Percentiles rank a stretch among this genome's conserved stretches.
Conservation (phyloP, 164 flowering plant genomes). For the Liriodendron chinense region DNA sequence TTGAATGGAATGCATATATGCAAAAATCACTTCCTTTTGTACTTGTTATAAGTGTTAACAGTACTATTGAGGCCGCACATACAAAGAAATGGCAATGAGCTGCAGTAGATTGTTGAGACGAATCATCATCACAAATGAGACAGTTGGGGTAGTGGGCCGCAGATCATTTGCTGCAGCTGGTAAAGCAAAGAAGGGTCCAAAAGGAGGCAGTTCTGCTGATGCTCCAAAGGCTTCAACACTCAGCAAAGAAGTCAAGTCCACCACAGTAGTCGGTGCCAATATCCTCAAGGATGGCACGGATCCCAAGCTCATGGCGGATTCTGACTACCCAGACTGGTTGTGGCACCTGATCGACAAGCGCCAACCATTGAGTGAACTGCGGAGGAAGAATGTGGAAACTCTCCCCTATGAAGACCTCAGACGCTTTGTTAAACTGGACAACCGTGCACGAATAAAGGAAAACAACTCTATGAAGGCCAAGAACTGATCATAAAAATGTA, state of each 20-base stretch:
- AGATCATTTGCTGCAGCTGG: conserved; percentile 36
- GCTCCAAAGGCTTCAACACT: conserved; percentile 59
- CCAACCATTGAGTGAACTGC: conserved; percentile 72
- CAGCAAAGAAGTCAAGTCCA: conserved; percentile 75
- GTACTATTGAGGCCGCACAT: conserved; percentile 19
- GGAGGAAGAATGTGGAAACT: conserved; percentile 59
- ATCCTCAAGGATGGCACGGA: conserved; percentile 81
- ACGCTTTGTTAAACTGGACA: conserved; percentile 83
- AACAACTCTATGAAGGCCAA: conserved; percentile 72
- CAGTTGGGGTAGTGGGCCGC: conserved; percentile 24
- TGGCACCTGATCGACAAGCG: conserved; percentile 72
- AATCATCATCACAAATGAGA: conserved; percentile 29
- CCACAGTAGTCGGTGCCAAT: conserved; percentile 76
- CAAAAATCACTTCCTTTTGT: not conserved
- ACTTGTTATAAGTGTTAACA: not conserved
- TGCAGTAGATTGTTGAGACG: conserved; percentile 37
- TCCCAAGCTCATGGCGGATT: conserved; percentile 72
- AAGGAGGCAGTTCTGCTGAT: conserved; percentile 60
- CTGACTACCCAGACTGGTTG: conserved; percentile 92
- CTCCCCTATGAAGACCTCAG: conserved; percentile 78
- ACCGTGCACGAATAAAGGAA: conserved; percentile 80
- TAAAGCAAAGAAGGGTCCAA: conserved; percentile 63
- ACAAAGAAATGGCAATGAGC: conserved; percentile 37
- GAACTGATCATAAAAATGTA: conserved; percentile 33
- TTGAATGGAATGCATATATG: not conserved